Evolutionary conservation across 1,139 yeast genomes (phyloP), one percentile per base, ranked within the genome.

Genomic region (Yamadazyma diddensiae): DNA sequence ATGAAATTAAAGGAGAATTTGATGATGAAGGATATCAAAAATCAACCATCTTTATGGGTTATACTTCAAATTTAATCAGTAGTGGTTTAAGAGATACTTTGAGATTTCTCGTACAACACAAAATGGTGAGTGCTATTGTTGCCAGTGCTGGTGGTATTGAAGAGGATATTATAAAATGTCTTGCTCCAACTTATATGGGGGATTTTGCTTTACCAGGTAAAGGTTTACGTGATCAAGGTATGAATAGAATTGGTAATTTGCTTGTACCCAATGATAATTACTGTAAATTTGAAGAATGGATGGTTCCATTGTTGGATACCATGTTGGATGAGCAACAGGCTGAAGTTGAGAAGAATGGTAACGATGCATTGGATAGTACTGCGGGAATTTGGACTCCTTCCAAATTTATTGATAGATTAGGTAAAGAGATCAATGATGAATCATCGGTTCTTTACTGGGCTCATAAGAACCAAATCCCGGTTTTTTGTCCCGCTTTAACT

Each of bases 101-200:
- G 47, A 76, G 94, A 53, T 92, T 70, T 56, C 70, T 94, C 47
- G 97, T 87, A 24, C 94, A 92, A 59, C 82, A 94, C 65, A 88
- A 88, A 59, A 85, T 84, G 79, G 96, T 92, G 29, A 83, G 90
- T 48, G 97, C 95, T 13, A 78, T 92, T 50, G 98, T 94, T 31
- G 84, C 98, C 8, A 76, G 90, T 41, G 98, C 97, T 15, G 99
- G 99, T 45, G 99, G 98, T 45, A 79, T 92, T 42, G 99, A 92
- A 60, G 99, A 92, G 62, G 99, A 92, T 62, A 66, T 94, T 37
- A 92, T 92, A 65, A 92, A 92, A 59, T 88, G 95, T 54, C 71
- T 92, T 41, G 98, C 97, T 1, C 95, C 96, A 35, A 92, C 99
- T 3, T 90, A 82, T 52, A 69, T 92, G 71, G 97, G 98, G 32